Evolutionary conservation across 2,329 filamentous ascomycete genomes (phyloP).

Genomic region (Botrytis deweyae): DNA sequence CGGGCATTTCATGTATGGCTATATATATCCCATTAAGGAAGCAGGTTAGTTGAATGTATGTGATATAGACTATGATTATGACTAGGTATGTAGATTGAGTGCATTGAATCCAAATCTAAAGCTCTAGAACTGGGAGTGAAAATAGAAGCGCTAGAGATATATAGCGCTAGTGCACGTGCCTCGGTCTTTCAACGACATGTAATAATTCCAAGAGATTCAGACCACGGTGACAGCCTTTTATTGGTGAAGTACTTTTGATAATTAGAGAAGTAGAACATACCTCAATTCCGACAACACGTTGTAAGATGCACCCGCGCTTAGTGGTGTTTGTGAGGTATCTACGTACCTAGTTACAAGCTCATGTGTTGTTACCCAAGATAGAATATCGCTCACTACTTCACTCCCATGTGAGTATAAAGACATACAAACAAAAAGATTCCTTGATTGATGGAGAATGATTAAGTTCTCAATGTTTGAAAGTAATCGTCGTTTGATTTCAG

Average conservation of each 20-base stretch:
- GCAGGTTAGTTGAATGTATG: fast-evolving
- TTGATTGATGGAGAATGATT: neutral
- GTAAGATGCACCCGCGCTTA: neutral
- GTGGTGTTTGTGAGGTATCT: neutral
- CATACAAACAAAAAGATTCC: neutral
- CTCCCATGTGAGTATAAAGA: neutral
- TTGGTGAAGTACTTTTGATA: neutral
- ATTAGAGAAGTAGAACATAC: too few relatives aligned
- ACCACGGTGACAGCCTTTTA: neutral
- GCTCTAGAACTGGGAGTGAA: neutral
- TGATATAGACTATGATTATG: neutral
- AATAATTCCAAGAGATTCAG: neutral
- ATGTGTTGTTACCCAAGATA: neutral
- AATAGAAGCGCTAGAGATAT: neutral
- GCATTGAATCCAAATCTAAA: neutral
- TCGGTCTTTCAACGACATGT: neutral
- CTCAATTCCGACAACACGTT: neutral
- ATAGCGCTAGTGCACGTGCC: neutral
- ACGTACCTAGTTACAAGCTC: neutral
- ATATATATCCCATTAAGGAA: neutral
- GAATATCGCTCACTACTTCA: neutral
- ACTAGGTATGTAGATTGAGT: neutral
- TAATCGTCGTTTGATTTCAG: neutral
- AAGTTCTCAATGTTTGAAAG: neutral
- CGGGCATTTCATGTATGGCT: too few relatives aligned